A percentile compares a stretch with the other conserved stretches of the same genome.
phyloP scores from a whole-genome alignment of 768 basidiomycete species.

The Trametes sanguinea region DNA sequence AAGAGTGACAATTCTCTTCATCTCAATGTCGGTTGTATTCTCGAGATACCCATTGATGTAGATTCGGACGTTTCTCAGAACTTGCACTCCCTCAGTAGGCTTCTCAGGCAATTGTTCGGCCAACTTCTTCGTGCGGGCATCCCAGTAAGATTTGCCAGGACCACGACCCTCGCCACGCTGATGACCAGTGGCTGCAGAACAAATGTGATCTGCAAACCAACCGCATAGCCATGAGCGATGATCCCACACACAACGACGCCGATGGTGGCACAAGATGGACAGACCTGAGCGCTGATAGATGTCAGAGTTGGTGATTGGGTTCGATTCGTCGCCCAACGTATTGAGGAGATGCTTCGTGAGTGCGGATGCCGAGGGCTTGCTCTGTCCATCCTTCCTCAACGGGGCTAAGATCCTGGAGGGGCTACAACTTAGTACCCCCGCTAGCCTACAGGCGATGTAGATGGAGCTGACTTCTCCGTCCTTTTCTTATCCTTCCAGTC shows the following conservation, averaged over 20 bases:
- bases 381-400: constrained; percentile 31
- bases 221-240: constrained; percentile 2
- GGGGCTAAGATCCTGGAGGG: constrained; percentile 34
- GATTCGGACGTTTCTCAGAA: constrained; percentile 47
- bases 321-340: constrained; percentile 62
- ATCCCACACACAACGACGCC: not conserved
- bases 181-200: constrained; percentile 56
- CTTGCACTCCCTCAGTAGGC: constrained; percentile 15
- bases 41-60: constrained; percentile 73
- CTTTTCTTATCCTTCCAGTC: constrained; percentile 32
- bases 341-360: constrained; percentile 62
- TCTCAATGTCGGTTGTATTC: constrained; percentile 77
- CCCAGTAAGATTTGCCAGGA: constrained; percentile 24
- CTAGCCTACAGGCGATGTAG: no score
- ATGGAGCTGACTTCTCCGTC: constrained; percentile 23
- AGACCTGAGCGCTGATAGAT: constrained; percentile 61
- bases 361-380: constrained; percentile 41
- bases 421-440: not conserved
- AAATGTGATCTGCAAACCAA: constrained; percentile 49
- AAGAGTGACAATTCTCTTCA: constrained; percentile 65
- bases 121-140: constrained; percentile 31
- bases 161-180: constrained; percentile 33
- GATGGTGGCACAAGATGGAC: constrained; percentile 17
- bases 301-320: constrained; percentile 80
- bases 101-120: constrained; percentile 29